Base-by-base conservation (phyloP, 2,329 filamentous ascomycete species). In the Exophiala viscosa region DNA sequence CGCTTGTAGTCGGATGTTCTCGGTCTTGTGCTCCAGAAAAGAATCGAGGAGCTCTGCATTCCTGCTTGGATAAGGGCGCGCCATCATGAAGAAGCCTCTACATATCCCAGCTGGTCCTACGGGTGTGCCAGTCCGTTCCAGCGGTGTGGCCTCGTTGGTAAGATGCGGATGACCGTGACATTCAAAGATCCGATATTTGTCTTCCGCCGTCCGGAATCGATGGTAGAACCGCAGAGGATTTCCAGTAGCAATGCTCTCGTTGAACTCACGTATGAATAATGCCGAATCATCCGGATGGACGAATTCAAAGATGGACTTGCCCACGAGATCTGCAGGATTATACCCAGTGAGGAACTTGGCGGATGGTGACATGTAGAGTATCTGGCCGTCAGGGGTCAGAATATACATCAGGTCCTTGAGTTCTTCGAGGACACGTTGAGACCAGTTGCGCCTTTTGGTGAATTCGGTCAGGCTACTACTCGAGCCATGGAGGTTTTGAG, bases 1-100 rank as follows among this genome's bases (percentile, higher is more conserved):
- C 62, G 89, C 87, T 64, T 83, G 84, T 44, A 97, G 72, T 3
- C 91, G 83, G 73, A 96, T 90, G 64, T 96, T 96, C 69, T 96
- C 92, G 49, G 96, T 92, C 71, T 96, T 96, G 73, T 96, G 91
- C 68, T 97, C 92, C 23, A 97, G 77, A 64, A 96, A 96, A 0
- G 90, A 95, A 71, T 97, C 91, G 15, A 96, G 77, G 9, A 96
- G 77, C 3, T 82, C 82, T 1, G 90, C 86, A 66, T 92, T 95
- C 71, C 88, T 91, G 28, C 88, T 95, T 4, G 90, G 90, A 68
- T 96, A 96, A 1, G 88, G 88, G 15, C 91, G 82, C 7, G 89
- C 85, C 84, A 95, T 92, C 77, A 97, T 88, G 68, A 96, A 96
- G 62, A 96, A 89, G 34, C 91, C 91, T 63, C 89, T 84, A 68